Evolutionary conservation across 1,284 basidiomycete genomes (phyloP).

Genomic region (Grifola frondosa): DNA sequence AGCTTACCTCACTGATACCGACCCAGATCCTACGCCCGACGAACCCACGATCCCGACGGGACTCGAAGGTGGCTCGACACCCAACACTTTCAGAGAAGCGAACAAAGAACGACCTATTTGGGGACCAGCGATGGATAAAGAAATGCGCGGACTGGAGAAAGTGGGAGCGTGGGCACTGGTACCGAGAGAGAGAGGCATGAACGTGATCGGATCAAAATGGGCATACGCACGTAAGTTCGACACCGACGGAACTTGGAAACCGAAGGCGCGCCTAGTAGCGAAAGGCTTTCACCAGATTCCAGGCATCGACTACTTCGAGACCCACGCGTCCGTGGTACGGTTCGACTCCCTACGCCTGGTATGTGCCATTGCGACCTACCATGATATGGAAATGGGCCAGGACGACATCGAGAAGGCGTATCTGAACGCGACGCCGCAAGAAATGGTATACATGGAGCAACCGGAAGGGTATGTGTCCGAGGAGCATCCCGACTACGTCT

Average conservation of each 20-base stretch:
- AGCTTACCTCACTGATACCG: no score
- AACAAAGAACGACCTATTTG: no score
- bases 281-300: constrained; percentile 40
- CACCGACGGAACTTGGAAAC: constrained; percentile 26
- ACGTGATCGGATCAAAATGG: constrained; percentile 30
- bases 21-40: no score
- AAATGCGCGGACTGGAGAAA: no score
- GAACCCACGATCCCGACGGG: no score
- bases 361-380: constrained; percentile 26
- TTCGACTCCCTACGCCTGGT: constrained; percentile 26
- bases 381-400: constrained; percentile 30
- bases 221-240: constrained; percentile 35
- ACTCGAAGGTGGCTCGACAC: no score
- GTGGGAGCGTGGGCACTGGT: no score
- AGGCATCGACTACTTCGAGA: constrained; percentile 42
- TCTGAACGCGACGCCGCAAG: constrained; percentile 14
- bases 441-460: constrained; percentile 1
- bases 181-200: no score
- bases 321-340: constrained; percentile 31
- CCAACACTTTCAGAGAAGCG: no score
- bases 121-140: no score
- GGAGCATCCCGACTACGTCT: constrained; percentile 10
- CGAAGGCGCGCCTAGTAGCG: constrained; percentile 41
- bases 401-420: constrained; percentile 34
- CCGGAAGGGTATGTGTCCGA: not conserved